Percentiles rank a stretch among this genome's conserved stretches.
Conservation (phyloP, 1,284 basidiomycete genomes). For the Singerocomus rubriflavus region DNA sequence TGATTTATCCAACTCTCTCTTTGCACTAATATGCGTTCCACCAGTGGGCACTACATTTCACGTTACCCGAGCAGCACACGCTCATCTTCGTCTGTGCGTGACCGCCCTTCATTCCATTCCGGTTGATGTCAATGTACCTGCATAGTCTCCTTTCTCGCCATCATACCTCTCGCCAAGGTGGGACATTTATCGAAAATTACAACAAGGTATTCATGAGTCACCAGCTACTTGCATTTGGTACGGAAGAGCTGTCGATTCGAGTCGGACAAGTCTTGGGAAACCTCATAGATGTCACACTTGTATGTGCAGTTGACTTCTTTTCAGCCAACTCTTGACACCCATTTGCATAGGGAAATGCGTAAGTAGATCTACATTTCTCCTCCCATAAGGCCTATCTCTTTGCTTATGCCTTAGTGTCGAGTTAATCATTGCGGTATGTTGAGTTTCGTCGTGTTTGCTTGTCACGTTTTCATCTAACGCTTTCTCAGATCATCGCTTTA, state of each 20-base stretch:
- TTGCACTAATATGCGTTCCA: constrained; percentile 2
- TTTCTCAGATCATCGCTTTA: constrained; percentile 73
- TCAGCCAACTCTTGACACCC: constrained; percentile 5
- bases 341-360: constrained; percentile 68
- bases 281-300: constrained; percentile 82
- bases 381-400: constrained; percentile 2
- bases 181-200: constrained; percentile 4
- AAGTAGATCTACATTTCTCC: constrained; percentile 33
- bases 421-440: constrained; percentile 67
- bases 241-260: constrained; percentile 81
- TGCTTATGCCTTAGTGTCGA: constrained; percentile 55
- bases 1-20: not conserved
- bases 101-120: not conserved
- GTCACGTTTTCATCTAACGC: constrained; percentile 11
- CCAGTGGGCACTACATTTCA: constrained; percentile 75
- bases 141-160: constrained; percentile 67
- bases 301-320: constrained; percentile 34
- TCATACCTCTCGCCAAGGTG: constrained; percentile 75
- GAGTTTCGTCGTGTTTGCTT: constrained; percentile 8
- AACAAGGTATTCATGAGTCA: not conserved
- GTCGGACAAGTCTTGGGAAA: constrained; percentile 85
- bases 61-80: constrained; percentile 49
- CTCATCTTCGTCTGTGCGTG: constrained; percentile 70
- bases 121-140: constrained; percentile 4
- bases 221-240: constrained; percentile 81